phyloP scores from a whole-genome alignment of 371 early-diverging fungal genomes.

The Mucor plumbeus region DNA sequence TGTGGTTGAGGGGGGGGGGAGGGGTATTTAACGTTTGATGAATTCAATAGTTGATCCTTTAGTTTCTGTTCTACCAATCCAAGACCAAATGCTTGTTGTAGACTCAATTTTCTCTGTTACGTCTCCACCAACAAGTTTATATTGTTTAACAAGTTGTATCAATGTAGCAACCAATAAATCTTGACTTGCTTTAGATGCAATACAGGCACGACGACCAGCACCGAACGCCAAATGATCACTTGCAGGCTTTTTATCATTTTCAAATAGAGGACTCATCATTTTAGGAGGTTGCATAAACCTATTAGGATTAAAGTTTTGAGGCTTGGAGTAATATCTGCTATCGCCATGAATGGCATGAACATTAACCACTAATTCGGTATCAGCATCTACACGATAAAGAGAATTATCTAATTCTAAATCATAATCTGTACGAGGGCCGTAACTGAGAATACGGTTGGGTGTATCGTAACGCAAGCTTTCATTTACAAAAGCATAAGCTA shows the following conservation, averaged over 20 bases:
- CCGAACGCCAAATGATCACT: slow-evolving; percentile 46
- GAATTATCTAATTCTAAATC: slow-evolving; percentile 25
- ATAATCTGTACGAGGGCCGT: slow-evolving; percentile 43
- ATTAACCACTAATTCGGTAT: slow-evolving; percentile 37
- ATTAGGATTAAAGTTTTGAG: slow-evolving; percentile 31
- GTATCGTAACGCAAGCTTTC: slow-evolving; percentile 45
- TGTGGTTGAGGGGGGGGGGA: background rate
- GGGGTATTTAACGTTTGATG: slow-evolving; percentile 15
- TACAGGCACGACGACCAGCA: slow-evolving; percentile 42
- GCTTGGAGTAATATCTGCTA: slow-evolving; percentile 26
- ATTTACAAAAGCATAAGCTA: slow-evolving; percentile 36
- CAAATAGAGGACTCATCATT: slow-evolving; percentile 17
- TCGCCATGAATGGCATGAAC: slow-evolving; percentile 46
- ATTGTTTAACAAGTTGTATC: slow-evolving; percentile 21
- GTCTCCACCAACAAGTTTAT: slow-evolving; percentile 30
- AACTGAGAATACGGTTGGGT: slow-evolving; percentile 34
- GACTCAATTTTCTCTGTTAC: slow-evolving; percentile 22
- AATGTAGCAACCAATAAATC: slow-evolving; percentile 21
- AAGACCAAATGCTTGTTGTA: slow-evolving; percentile 28
- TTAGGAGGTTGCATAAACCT: slow-evolving; percentile 32
- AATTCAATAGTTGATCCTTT: slow-evolving; percentile 29
- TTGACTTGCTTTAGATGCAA: slow-evolving; percentile 30
- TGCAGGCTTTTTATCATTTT: slow-evolving; percentile 24
- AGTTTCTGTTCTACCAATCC: slow-evolving; percentile 43
- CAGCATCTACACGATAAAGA: slow-evolving; percentile 40